Base-by-base conservation (phyloP, 495 filamentous ascomycete species). In the Xylaria flabelliformis region DNA sequence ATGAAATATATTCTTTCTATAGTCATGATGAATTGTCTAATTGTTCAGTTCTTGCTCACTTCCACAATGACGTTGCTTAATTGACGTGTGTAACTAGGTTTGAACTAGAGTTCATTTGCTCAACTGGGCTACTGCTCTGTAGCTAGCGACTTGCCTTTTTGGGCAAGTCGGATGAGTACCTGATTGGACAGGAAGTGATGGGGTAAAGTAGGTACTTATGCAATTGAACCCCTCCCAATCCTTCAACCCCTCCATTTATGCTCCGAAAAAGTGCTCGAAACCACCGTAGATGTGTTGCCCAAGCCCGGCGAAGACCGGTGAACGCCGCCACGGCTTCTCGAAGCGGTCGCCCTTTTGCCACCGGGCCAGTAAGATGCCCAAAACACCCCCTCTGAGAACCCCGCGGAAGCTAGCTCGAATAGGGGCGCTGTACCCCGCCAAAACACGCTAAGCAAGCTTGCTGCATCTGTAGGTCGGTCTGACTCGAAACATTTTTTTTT, bases 111-210 rank as follows among this genome's bases (percentile, higher is more conserved):
- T 55, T 55, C 3, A 8, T 29, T 19, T 15, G 19, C 15, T 17
- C 19, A 7, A 48, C 19, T 48, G 6, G 4, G 46, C 17, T 48
- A 13, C 4, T 13, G n/a, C 7, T 24, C 44, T 0, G 13, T 44
- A 67, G 32, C 48, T 56, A 67, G n/a, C 34, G 65, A 67, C 48
- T 67, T 67, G 48, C 65, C 65, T 67, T 17, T 55, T 67, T 21
- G 19, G 65, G 65, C 65, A 51, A 44, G 50, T 67, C 32, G 15
- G 17, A 13, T 67, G 50, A 15, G 1, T 24, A 21, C 36, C 26
- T 41, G 65, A 67, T 67, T 67, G 65, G 65, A 53, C 46, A 15
- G 64, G 64, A 44, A 66, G 44, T 36, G 44, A 46, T 46, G 63
- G 44, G 29, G 46, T 19, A 39, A 9, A 32, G 42, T 15, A n/a